Evolutionary conservation across 129 eudicot species (phyloP), one percentile per base, ranked within the genome.

Genomic region (Centella asiatica): DNA sequence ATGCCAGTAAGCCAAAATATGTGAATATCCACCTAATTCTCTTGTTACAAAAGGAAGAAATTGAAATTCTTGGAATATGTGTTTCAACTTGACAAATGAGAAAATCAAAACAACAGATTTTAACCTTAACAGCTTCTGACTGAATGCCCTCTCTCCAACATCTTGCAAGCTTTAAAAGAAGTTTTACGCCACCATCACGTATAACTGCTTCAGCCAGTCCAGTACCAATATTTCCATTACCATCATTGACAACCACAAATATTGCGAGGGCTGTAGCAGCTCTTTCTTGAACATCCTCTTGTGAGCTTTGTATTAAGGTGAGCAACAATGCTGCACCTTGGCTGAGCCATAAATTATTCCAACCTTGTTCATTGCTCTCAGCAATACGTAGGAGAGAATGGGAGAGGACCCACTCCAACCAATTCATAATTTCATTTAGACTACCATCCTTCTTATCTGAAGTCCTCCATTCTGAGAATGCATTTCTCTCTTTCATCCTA

Each of bases 231-330:
- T 79, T 80, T 15, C 87, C 78, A 74, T 85, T 84, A 57, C 82
- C 96, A 60, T 93, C 95, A 72, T 87, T 92, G 45, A 80, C 80
- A 47, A 87, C 90, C 39, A 85, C 99, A 67, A 87, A 87, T 51
- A 85, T 84, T 12, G 95, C 95, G 52, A 93, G 86, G 31, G 54
- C 94, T 0, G 84, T 75, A 11, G 94, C 98, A 22, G 94, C 87
- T 52, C 85, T 78, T 77, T 90, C 98, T 78, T 87, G 98, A 60
- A 90, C 95, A 77, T 87, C 98, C 75, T 87, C 98, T 68, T 90
- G 89, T 33, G 71, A 55, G 62, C 90, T 87, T 67, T 84, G 90
- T 81, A 81, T 74, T 62, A 90, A 76, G 69, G 63, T 75, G 9
- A 90, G 87, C 73, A 84, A 74, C 71, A 90, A 71, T 49, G 74